These are phyloP conservation scores for Zanthoxylum bungeanum DNA, from an alignment of 345 rosid species.

Conservation along the genomic window DNA sequence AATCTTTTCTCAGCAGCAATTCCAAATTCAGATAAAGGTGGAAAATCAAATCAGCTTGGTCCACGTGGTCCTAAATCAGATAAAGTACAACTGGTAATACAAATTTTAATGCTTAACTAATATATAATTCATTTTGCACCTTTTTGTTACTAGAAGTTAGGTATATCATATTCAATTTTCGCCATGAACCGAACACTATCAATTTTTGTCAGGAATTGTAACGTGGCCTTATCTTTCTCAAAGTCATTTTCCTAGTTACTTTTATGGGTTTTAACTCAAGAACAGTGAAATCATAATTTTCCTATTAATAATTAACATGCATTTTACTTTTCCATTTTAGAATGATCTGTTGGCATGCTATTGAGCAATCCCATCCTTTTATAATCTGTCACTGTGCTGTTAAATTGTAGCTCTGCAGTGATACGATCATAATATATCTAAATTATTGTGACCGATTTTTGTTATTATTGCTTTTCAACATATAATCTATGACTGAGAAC, in stretches of 20 bases:
- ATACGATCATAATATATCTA: not conserved
- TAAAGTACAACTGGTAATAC: conserved; percentile 85
- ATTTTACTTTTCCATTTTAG: not conserved
- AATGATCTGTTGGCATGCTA: not conserved
- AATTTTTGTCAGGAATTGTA: not conserved
- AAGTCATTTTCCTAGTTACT: not conserved
- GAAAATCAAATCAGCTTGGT: conserved; percentile 37
- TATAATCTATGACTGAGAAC: not conserved
- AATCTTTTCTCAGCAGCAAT: conserved; percentile 78
- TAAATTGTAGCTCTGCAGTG: not conserved
- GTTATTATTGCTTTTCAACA: not conserved
- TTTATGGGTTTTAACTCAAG: not conserved
- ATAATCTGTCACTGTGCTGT: not conserved
- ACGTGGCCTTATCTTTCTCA: not conserved
- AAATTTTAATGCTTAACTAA: not conserved
- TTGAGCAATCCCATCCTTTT: not conserved
- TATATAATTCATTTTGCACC: not conserved
- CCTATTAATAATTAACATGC: not conserved
- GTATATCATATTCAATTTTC: not conserved
- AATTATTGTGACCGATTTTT: not conserved
- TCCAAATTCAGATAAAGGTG: conserved; percentile 47
- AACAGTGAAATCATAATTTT: too few species aligned
- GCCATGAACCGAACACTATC: not conserved
- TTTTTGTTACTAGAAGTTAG: not conserved
- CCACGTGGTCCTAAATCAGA: conserved; percentile 66